phyloP scores from a whole-genome alignment of 2,329 filamentous ascomycete genomes.

The Aureobasidium vineae region DNA sequence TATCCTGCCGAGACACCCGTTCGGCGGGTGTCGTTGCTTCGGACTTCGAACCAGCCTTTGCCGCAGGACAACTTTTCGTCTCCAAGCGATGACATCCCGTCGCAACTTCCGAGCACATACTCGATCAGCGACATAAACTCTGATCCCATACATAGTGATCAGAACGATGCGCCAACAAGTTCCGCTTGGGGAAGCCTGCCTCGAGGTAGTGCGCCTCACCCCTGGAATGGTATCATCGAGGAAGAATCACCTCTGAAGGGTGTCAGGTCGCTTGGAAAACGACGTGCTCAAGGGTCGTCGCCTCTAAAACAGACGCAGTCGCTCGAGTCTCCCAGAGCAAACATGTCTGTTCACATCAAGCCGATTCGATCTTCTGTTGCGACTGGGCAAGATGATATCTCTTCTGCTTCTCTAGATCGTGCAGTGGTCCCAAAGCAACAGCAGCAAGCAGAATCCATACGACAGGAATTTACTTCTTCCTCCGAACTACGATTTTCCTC shows the following conservation, averaged over 20 bases:
- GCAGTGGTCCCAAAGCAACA: not conserved
- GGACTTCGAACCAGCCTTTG: not conserved
- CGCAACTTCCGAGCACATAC: constrained; percentile 40
- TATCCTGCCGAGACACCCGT: not conserved
- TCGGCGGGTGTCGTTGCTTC: not conserved
- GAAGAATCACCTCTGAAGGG: constrained; percentile 19
- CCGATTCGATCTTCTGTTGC: not conserved
- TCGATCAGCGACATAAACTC: constrained; percentile 35
- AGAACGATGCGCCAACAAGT: constrained; percentile 16
- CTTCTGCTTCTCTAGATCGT: constrained; percentile 7
- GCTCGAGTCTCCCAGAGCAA: not conserved
- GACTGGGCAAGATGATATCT: not conserved
- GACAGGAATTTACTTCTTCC: not conserved
- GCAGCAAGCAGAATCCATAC: not conserved
- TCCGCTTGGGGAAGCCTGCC: constrained; percentile 22
- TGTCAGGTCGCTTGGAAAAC: not conserved
- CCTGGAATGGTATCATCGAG: constrained; percentile 11
- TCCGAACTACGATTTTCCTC: constrained; percentile 1
- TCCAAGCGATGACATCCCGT: constrained; percentile 30
- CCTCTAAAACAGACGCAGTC: constrained; percentile 11
- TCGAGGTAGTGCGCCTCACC: not conserved
- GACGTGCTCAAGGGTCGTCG: not conserved
- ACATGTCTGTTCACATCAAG: not conserved
- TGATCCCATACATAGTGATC: constrained; percentile 2
- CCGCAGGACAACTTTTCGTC: constrained; percentile 15